Evolutionary conservation across 495 filamentous ascomycete species (phyloP).

Genomic region (Hyaloscypha variabilis): DNA sequence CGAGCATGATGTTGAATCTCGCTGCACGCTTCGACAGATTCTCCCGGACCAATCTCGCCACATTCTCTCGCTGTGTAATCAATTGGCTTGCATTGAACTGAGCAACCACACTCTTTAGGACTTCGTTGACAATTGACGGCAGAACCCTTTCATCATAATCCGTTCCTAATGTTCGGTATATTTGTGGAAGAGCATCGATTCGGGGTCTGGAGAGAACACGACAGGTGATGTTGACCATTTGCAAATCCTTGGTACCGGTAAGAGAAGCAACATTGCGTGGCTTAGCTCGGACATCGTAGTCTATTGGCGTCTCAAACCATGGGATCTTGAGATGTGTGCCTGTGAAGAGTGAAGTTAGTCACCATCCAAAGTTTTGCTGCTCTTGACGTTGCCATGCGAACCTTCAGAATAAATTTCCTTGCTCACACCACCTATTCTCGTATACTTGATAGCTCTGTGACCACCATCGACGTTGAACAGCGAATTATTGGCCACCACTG

Average conservation of each 20-base stretch:
- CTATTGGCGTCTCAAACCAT: slow-evolving; percentile 96
- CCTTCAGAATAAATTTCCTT: slow-evolving; percentile 98
- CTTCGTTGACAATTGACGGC: slow-evolving; percentile 98
- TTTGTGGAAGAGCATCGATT: slow-evolving; percentile 86
- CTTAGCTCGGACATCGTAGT: slow-evolving; percentile 97
- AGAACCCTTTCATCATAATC: slow-evolving; percentile 98
- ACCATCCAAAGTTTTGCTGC: slow-evolving; percentile 13
- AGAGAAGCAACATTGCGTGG: slow-evolving; percentile 96
- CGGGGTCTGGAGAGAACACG: slow-evolving; percentile 95
- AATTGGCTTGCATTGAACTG: slow-evolving; percentile 99
- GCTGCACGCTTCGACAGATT: slow-evolving; percentile 89
- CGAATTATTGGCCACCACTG: slow-evolving; percentile 72
- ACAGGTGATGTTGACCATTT: slow-evolving; percentile 99
- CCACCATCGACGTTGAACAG: slow-evolving; percentile 99
- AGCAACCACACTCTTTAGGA: slow-evolving; percentile 96
- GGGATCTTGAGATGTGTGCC: slow-evolving; percentile 93
- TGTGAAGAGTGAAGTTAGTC: slow-evolving; percentile 40
- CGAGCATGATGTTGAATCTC: slow-evolving; percentile 94
- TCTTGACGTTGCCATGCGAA: slow-evolving; percentile 37
- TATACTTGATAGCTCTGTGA: slow-evolving; percentile 98
- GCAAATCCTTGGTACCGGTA: slow-evolving; percentile 97
- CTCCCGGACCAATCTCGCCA: slow-evolving; percentile 86
- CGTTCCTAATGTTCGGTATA: slow-evolving; percentile 92
- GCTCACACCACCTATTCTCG: slow-evolving; percentile 87
- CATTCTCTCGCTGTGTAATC: slow-evolving; percentile 98